These are phyloP conservation scores for Lichtheimia ramosa DNA, from an alignment of 371 early-diverging fungal genomes.

Conservation along the genomic window DNA sequence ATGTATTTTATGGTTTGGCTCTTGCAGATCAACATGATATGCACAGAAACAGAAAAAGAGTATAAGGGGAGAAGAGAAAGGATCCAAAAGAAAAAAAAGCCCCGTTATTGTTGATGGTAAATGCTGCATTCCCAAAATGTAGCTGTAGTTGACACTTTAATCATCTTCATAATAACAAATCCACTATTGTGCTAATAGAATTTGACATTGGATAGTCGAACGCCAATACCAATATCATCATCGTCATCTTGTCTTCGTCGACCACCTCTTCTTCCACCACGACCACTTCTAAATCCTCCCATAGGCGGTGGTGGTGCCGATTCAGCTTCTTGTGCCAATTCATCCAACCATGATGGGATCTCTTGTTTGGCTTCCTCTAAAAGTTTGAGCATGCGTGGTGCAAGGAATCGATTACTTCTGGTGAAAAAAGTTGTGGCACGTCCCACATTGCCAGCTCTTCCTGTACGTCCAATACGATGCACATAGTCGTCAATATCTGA, in stretches of 20 bases:
- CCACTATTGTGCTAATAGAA: background rate
- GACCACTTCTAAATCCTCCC: constrained; percentile 27
- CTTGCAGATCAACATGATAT: background rate
- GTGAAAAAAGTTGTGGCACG: constrained; percentile 96
- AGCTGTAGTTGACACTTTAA: constrained; percentile 1
- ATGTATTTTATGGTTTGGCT: too few species aligned
- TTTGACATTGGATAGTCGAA: constrained; percentile 11
- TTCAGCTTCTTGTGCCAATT: constrained; percentile 19
- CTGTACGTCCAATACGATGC: constrained; percentile 92
- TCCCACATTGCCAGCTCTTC: constrained; percentile 96
- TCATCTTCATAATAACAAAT: background rate
- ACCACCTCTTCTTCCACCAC: constrained; percentile 8
- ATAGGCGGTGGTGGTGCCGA: constrained; percentile 8
- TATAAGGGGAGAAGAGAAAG: background rate
- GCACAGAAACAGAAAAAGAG: background rate
- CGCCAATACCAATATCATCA: constrained; percentile 19
- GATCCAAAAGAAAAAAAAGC: background rate
- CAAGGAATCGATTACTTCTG: constrained; percentile 82
- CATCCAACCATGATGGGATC: constrained; percentile 68
- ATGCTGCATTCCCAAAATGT: background rate
- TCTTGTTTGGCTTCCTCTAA: constrained; percentile 60
- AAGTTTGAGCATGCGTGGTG: constrained; percentile 72
- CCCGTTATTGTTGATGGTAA: background rate
- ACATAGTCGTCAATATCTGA: constrained; percentile 93
- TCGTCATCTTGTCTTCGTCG: constrained; percentile 10